These are phyloP conservation scores for Colletotrichum eleusines DNA, from an alignment of 2,329 filamentous ascomycete genomes.

Conservation along the genomic window DNA sequence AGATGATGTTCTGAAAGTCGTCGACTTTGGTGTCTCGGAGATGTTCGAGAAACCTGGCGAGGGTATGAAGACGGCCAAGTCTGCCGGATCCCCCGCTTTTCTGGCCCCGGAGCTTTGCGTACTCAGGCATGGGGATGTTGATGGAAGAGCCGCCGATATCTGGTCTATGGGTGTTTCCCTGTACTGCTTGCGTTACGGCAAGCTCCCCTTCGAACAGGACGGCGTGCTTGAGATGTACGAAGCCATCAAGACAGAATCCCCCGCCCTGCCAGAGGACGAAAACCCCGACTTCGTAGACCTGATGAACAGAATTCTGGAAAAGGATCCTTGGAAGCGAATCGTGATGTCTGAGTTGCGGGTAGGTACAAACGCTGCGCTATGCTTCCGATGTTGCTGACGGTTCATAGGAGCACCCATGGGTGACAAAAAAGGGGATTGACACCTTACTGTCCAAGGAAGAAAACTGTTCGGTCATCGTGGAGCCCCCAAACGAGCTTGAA, in stretches of 20 bases:
- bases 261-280: slow-evolving; percentile 72
- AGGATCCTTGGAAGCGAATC: slow-evolving; percentile 86
- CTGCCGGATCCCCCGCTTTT: slow-evolving; percentile 94
- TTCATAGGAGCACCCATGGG: slow-evolving; percentile 88
- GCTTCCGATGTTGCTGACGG: slow-evolving; percentile 32
- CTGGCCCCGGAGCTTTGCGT: slow-evolving; percentile 93
- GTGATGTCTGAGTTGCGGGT: slow-evolving; percentile 86
- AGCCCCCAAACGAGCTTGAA: slow-evolving; percentile 89
- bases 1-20: slow-evolving; percentile 95
- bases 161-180: slow-evolving; percentile 99
- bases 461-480: slow-evolving; percentile 85
- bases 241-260: slow-evolving; percentile 80
- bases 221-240: slow-evolving; percentile 90
- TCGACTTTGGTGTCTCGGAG: slow-evolving; percentile 98
- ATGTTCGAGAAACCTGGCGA: slow-evolving; percentile 87
- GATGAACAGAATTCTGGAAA: slow-evolving; percentile 80
- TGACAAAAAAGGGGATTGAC: slow-evolving; percentile 84
- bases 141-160: slow-evolving; percentile 90
- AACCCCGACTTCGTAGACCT: slow-evolving; percentile 80
- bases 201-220: slow-evolving; percentile 84
- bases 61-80: slow-evolving; percentile 92
- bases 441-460: slow-evolving; percentile 83
- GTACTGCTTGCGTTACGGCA: slow-evolving; percentile 91
- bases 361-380: slow-evolving; percentile 51
- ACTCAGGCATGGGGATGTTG: slow-evolving; percentile 86